Base-by-base conservation (phyloP, 1,139 yeast species). In the Candida buenavistaensis region DNA sequence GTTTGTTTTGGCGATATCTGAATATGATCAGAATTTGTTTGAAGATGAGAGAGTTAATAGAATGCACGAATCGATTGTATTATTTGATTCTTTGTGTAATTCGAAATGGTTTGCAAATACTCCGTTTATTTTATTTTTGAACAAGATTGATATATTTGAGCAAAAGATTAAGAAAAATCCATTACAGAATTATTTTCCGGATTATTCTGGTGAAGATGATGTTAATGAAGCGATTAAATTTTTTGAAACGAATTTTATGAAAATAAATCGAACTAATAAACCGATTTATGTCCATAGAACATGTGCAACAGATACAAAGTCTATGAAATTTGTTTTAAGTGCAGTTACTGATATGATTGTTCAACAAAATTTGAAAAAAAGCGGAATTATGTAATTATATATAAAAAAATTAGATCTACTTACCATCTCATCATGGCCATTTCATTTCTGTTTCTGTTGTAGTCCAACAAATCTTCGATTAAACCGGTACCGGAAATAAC, bases 331-430 rank as follows among this genome's bases (percentile, higher is more conserved):
- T 57, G 96, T 92, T 19, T 69, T 92, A 44, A 78, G 87, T 8
- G 97, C 97, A 0, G 96, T 89, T 5, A 88, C 97, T 1, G 98
- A 92, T 60, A 74, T 88, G 75, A 78, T 92, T 33, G 78, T 90
- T 26, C 94, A 87, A 55, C 85, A 83, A 51, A 89, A 86, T 53
- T 62, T 92, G 56, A 79, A 82, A 55, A 79, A 78, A 56, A 84
- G 94, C 51, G 98, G 98, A 1, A 68, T 92, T 38, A 72, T 90
- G 44, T 86, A 28, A 23, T n/a, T n/a, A n/a, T n/a, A n/a, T n/a
- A n/a, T n/a, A n/a, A n/a, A n/a, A n/a, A n/a, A n/a, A n/a, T n/a
- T n/a, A n/a, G n/a, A n/a, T n/a, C n/a, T n/a, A n/a, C n/a, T 55
- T 66, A 70, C 74, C 75, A 70, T 82, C 94, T 83, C 82, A 83